Percentiles rank a stretch among this genome's conserved stretches.
phyloP scores from a whole-genome alignment of 208 protist species.

The Trypanosomatidae sp. region DNA sequence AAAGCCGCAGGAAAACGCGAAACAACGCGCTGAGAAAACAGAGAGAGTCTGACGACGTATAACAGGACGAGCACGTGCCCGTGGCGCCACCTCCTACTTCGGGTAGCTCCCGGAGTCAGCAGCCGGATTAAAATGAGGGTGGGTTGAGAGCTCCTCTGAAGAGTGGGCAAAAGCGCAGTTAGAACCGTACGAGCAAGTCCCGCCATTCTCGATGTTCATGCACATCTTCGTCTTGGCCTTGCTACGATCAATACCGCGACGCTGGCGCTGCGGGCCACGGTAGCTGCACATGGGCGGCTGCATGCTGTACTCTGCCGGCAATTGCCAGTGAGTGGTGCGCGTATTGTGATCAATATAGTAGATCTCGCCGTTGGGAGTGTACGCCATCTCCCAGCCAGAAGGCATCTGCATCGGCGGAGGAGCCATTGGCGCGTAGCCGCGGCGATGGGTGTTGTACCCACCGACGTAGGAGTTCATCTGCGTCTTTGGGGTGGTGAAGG shows the following conservation, averaged over 20 bases:
- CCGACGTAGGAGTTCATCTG: conserved; percentile 32
- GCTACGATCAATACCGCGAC: conserved; percentile 75
- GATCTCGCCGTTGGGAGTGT: conserved; percentile 54
- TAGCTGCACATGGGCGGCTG: conserved; percentile 29
- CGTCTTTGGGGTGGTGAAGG: not conserved
- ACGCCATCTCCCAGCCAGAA: conserved; percentile 81
- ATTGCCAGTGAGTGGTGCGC: conserved; percentile 79
- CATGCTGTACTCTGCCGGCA: conserved; percentile 45
- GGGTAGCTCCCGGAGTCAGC: not conserved
- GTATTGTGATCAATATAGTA: conserved; percentile 93
- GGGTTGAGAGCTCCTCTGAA: conserved; percentile 70
- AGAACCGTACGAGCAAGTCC: conserved; percentile 80
- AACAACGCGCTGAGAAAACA: not conserved
- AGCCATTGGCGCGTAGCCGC: conserved; percentile 17
- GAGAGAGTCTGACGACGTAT: not conserved
- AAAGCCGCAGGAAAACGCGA: not conserved
- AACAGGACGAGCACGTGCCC: not conserved
- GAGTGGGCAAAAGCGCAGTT: conserved; percentile 89
- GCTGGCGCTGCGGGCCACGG: conserved; percentile 41
- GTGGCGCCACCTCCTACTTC: not conserved
- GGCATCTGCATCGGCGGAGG: conserved; percentile 44
- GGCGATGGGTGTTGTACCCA: conserved; percentile 16
- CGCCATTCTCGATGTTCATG: conserved; percentile 90
- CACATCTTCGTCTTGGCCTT: conserved; percentile 93
- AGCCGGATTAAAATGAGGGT: conserved; percentile 35